Conservation (phyloP, 1,284 basidiomycete genomes). For the Cutaneotrichosporon arboriforme region DNA sequence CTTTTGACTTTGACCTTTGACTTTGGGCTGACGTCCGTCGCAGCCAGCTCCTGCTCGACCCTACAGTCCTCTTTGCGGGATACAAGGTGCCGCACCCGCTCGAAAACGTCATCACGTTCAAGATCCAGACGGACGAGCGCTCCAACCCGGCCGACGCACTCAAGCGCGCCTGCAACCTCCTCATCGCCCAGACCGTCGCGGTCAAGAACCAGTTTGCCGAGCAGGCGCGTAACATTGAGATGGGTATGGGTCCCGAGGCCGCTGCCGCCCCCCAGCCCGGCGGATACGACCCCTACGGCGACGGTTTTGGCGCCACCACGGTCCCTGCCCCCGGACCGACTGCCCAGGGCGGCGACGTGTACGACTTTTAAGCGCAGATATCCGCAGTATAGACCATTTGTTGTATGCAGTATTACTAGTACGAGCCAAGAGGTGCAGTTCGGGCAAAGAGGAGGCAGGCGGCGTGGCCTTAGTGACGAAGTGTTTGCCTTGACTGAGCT, state of each 20-base stretch:
- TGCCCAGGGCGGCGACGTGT: conserved; percentile 31
- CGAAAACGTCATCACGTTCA: conserved; percentile 87
- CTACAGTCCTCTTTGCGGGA: conserved; percentile 85
- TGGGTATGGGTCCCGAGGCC: conserved; percentile 45
- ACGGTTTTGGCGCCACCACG: conserved; percentile 26
- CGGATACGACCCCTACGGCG: conserved; percentile 43
- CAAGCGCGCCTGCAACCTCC: conserved; percentile 73
- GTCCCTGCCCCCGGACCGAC: conserved; percentile 14
- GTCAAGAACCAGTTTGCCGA: conserved; percentile 51
- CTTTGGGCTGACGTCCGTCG: conserved; percentile 5
- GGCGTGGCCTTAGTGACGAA: no score
- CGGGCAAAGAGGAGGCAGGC: no score
- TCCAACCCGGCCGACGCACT: conserved; percentile 77
- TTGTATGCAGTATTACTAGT: background rate
- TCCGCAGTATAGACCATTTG: background rate
- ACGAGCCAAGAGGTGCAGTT: no score
- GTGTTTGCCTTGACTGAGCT: no score
- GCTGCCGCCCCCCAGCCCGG: conserved; percentile 16
- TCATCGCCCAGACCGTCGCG: conserved; percentile 66
- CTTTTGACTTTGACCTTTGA: conserved; percentile 5
- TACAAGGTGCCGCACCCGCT: conserved; percentile 97
- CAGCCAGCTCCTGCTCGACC: conserved; percentile 80
- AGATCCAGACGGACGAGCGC: conserved; percentile 89
- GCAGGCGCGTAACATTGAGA: conserved; percentile 51
- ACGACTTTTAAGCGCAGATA: conserved; percentile 33